A percentile compares a stretch with the other conserved stretches of the same genome.
Conservation (phyloP, 441 rosid genomes). For the Omphalea diandra region DNA sequence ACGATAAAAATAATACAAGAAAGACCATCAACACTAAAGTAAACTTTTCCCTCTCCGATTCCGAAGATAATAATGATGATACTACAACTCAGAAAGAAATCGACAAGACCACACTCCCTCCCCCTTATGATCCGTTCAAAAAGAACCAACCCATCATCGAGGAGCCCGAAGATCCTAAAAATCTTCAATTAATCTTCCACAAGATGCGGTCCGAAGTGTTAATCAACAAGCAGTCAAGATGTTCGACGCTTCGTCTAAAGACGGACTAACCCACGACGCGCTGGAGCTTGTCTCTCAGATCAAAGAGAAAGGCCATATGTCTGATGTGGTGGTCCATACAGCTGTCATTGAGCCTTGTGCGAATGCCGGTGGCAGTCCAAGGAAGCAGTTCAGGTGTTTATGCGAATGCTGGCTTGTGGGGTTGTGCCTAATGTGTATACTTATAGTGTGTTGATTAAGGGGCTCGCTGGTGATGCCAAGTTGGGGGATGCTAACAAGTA, state of each 20-base stretch:
- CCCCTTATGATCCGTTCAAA: conserved; percentile 64
- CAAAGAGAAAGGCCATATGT: conserved; percentile 64
- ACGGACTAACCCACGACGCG: conserved; percentile 73
- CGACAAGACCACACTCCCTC: conserved; percentile 45
- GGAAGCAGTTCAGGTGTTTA: conserved; percentile 53
- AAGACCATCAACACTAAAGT: conserved; percentile 46
- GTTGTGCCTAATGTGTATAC: conserved; percentile 70
- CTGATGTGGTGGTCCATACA: conserved; percentile 69
- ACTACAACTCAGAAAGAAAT: too few species aligned
- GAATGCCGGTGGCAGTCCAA: conserved; percentile 55
- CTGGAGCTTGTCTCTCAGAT: conserved; percentile 63
- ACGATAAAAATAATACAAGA: conserved; percentile 8
- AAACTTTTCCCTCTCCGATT: conserved; percentile 56
- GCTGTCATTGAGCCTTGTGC: conserved; percentile 71
- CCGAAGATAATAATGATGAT: conserved; percentile 20
- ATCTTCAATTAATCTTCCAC: conserved; percentile 65
- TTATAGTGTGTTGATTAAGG: conserved; percentile 59
- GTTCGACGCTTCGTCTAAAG: conserved; percentile 81
- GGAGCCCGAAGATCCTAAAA: conserved; percentile 56
- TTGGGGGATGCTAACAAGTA: conserved; percentile 45
- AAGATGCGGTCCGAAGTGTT: conserved; percentile 60
- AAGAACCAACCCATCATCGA: conserved; percentile 42
- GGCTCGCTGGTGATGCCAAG: conserved; percentile 44
- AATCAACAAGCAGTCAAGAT: conserved; percentile 60
- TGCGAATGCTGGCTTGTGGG: conserved; percentile 64